A percentile compares a stretch with the other conserved stretches of the same genome.
Evolutionary conservation across 352 stramenopile genomes (phyloP).

Genomic region (Pythium apleroticum): DNA sequence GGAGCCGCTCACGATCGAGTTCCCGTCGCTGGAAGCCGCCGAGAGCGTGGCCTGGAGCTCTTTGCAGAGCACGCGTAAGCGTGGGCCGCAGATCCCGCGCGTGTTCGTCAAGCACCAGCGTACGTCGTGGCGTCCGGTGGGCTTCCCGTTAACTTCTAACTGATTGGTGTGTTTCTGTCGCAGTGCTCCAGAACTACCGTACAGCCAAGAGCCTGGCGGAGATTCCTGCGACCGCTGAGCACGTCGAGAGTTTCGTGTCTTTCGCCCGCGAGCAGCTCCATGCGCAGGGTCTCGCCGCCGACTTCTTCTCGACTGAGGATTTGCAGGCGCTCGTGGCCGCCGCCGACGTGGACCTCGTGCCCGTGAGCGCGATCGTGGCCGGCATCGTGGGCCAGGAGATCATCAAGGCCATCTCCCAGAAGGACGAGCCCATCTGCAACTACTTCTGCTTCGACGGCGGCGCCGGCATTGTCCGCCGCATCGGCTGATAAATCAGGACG

Average conservation of each 20-base stretch:
- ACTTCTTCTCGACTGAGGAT: slow-evolving; percentile 59
- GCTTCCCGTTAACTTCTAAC: neutral
- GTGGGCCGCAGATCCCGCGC: slow-evolving; percentile 64
- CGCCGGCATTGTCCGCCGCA: slow-evolving; percentile 53
- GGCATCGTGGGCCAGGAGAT: slow-evolving; percentile 97
- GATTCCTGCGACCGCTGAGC: slow-evolving; percentile 15
- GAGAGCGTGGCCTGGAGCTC: slow-evolving; percentile 57
- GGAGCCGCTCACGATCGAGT: slow-evolving; percentile 45
- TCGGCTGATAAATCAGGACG: slow-evolving; percentile 37
- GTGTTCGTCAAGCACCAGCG: slow-evolving; percentile 81
- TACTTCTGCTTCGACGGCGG: slow-evolving; percentile 92
- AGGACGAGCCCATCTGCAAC: slow-evolving; percentile 96
- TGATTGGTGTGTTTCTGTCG: neutral
- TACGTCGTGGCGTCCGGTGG: slow-evolving; percentile 27
- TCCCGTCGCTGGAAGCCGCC: slow-evolving; percentile 53
- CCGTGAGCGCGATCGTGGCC: slow-evolving; percentile 95
- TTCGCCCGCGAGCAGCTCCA: slow-evolving; percentile 54
- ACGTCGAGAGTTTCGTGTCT: slow-evolving; percentile 48
- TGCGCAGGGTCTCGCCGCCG: slow-evolving; percentile 51
- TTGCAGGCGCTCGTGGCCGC: slow-evolving; percentile 51
- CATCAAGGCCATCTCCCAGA: slow-evolving; percentile 97
- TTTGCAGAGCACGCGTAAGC: slow-evolving; percentile 66
- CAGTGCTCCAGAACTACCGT: slow-evolving; percentile 70
- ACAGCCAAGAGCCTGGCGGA: slow-evolving; percentile 23
- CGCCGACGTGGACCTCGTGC: slow-evolving; percentile 70